Evolutionary conservation across 805 yeast species (phyloP).

Genomic region (Ogataea paraovalis): DNA sequence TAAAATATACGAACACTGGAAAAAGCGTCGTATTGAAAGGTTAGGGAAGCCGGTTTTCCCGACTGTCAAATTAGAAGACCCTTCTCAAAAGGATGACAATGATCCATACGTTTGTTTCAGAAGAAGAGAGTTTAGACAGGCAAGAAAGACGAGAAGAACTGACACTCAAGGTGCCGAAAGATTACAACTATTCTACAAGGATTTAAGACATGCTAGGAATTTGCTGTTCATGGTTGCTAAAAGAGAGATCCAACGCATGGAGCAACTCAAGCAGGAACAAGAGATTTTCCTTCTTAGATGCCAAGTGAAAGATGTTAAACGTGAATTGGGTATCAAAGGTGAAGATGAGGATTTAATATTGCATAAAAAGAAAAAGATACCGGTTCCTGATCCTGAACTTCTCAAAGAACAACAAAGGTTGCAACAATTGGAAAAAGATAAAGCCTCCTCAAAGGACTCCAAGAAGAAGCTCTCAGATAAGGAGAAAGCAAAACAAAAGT

Average conservation of each 20-base stretch:
- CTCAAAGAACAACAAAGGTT: slow-evolving; percentile 9
- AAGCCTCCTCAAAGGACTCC: slow-evolving; percentile 16
- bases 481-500: slow-evolving; percentile 8
- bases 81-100: slow-evolving; percentile 73
- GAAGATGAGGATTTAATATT: slow-evolving; percentile 81
- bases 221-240: slow-evolving; percentile 66
- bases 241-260: slow-evolving; percentile 64
- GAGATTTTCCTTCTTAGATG: slow-evolving; percentile 71
- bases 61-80: slow-evolving; percentile 76
- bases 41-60: slow-evolving; percentile 74
- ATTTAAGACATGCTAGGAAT: slow-evolving; percentile 70
- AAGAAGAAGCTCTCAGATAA: slow-evolving; percentile 18
- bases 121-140: slow-evolving; percentile 91
- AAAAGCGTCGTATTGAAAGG: slow-evolving; percentile 60
- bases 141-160: slow-evolving; percentile 92
- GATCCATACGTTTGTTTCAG: slow-evolving; percentile 96
- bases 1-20: slow-evolving; percentile 78
- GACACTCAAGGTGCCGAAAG: slow-evolving; percentile 88
- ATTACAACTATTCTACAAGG: slow-evolving; percentile 66
- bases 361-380: slow-evolving; percentile 62
- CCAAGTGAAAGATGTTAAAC: slow-evolving; percentile 67
- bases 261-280: slow-evolving; percentile 56
- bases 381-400: slow-evolving; percentile 17
- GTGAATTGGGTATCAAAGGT: slow-evolving; percentile 71
- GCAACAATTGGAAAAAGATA: slow-evolving; percentile 13